phyloP scores from a whole-genome alignment of 352 stramenopile species.

The Globisporangium carolinianum region DNA sequence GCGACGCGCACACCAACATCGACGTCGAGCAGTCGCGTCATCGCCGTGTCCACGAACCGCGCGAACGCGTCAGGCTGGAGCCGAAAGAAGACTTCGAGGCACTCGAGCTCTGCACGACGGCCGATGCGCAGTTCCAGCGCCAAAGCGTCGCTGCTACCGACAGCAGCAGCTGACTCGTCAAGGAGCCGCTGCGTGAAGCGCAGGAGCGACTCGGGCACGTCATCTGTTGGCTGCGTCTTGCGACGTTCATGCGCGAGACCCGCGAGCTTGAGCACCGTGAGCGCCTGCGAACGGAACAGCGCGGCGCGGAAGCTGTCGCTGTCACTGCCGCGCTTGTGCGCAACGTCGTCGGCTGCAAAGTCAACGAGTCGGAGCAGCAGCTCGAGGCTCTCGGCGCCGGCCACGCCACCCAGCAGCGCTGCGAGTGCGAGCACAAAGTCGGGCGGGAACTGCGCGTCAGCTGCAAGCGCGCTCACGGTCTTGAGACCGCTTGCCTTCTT shows the following conservation, averaged over 20 bases:
- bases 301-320: constrained; percentile 17
- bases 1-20: constrained; percentile 49
- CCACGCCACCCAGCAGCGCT: constrained; percentile 51
- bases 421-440: constrained; percentile 64
- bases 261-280: constrained; percentile 35
- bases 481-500: constrained; percentile 75
- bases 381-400: constrained; percentile 49
- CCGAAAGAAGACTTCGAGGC: constrained; percentile 65
- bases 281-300: constrained; percentile 49
- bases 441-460: constrained; percentile 40
- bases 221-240: constrained; percentile 47
- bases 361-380: constrained; percentile 49
- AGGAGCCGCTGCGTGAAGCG: constrained; percentile 36
- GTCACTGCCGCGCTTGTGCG: constrained; percentile 11
- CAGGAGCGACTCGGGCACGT: constrained; percentile 34
- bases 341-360: constrained; percentile 33
- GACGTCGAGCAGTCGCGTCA: constrained; percentile 38
- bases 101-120: constrained; percentile 32
- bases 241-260: constrained; percentile 46
- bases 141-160: background rate
- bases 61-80: constrained; percentile 44
- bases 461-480: constrained; percentile 35
- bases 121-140: constrained; percentile 21
- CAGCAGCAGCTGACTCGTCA: constrained; percentile 5
- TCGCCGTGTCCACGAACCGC: constrained; percentile 41